phyloP scores from a whole-genome alignment of 75 land plant genomes.

The Larix kaempferi region DNA sequence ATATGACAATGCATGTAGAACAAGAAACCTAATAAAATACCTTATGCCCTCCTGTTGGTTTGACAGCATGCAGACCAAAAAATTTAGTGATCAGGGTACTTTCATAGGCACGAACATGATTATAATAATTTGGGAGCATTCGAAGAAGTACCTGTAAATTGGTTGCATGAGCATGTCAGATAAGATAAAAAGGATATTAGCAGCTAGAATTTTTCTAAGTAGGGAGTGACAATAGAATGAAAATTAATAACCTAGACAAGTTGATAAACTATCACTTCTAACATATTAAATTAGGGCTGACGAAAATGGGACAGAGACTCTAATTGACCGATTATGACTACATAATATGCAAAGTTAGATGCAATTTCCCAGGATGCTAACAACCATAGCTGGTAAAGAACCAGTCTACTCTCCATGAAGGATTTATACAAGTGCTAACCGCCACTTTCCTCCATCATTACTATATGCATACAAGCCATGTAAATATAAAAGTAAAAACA shows the following conservation, averaged over 20 bases:
- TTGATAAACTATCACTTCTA: not conserved
- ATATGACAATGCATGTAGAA: not conserved
- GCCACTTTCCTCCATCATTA: not conserved
- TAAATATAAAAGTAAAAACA: not conserved
- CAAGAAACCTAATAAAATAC: conserved; percentile 8
- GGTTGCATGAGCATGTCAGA: not conserved
- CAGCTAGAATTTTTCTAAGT: not conserved
- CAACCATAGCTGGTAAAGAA: not conserved
- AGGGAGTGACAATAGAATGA: not conserved
- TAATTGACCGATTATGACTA: not conserved
- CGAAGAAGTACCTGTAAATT: conserved; percentile 74
- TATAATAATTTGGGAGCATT: conserved; percentile 80
- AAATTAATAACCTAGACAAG: not conserved
- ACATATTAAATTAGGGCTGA: not conserved
- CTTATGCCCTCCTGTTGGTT: conserved; percentile 75
- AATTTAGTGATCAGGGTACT: conserved; percentile 88
- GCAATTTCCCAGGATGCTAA: not conserved
- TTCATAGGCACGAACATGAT: conserved; percentile 62
- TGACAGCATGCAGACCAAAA: conserved; percentile 85
- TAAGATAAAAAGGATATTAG: no score
- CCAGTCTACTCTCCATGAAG: no score
- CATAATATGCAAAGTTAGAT: not conserved
- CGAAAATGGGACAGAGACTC: not conserved
- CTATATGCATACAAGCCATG: not conserved
- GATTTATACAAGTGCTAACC: no score